These are phyloP conservation scores for Ustilaginoidea virens DNA, from an alignment of 2,329 filamentous ascomycete species.

Conservation along the genomic window DNA sequence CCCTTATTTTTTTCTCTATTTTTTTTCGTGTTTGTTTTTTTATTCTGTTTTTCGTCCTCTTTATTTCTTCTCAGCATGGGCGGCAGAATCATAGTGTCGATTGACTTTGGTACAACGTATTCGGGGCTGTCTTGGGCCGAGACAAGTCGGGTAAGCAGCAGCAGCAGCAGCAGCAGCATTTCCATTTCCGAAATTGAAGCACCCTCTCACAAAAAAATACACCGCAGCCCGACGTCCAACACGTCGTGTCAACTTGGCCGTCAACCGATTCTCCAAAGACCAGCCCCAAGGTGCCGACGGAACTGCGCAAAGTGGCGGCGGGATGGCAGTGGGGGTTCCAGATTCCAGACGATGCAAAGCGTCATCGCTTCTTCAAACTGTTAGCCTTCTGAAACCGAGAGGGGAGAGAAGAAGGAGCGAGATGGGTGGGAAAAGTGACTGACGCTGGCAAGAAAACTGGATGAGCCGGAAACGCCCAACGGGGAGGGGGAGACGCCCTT, in stretches of 20 bases:
- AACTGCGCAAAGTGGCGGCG: constrained; percentile 24
- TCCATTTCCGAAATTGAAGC: no score
- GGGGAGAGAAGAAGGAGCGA: no score
- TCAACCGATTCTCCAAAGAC: constrained; percentile 15
- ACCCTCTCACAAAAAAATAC: no score
- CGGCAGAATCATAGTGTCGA: constrained; percentile 32
- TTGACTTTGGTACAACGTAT: constrained; percentile 42
- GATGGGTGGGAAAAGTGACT: no score
- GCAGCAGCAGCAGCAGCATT: no score
- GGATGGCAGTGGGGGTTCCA: constrained; percentile 35
- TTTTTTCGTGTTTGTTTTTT: no score
- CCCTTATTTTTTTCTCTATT: no score
- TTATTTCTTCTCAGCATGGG: constrained; percentile 11
- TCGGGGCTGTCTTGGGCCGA: constrained; percentile 38
- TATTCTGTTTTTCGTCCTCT: no score
- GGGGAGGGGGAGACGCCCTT: constrained; percentile 19
- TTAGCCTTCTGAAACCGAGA: constrained; percentile 12
- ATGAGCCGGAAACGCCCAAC: constrained; percentile 15
- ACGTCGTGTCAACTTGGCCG: constrained; percentile 30
- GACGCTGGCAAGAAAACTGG: constrained; percentile 17
- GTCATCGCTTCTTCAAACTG: constrained; percentile 32
- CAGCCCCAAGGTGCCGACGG: constrained; percentile 32
- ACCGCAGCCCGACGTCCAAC: constrained; percentile 22
- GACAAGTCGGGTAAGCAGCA: constrained; percentile 19
- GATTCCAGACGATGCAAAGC: constrained; percentile 24